Base-by-base conservation (phyloP, 2,329 filamentous ascomycete genomes). In the Penicillium thymicola region DNA sequence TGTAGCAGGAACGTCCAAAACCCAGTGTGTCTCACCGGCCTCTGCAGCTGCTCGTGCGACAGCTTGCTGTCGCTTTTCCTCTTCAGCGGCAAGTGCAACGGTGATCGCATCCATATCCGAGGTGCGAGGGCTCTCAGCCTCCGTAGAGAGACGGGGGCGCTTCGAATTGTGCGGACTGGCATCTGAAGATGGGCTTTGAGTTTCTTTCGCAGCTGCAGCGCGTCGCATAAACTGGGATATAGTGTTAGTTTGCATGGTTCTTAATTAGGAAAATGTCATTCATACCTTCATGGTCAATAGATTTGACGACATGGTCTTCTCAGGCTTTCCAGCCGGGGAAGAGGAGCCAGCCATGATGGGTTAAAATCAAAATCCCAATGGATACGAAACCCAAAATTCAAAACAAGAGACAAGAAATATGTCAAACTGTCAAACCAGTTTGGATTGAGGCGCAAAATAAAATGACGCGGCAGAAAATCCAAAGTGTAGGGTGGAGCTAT, bases 271-370 rank as follows among this genome's bases (percentile, higher is more conserved):
- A 16, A 27, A 5, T 16, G 18, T 42, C 13, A 27, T 47, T 43
- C 64, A 27, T 70, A 81, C 83, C 76, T 96, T 96, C 92, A 96
- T 97, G 37, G 89, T 92, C 70, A 95, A 81, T 46, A 97, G 86
- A 64, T 92, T 87, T 57, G 89, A 92, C 61, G 92, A 96, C 86
- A 95, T 92, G 44, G 81, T 82, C 74, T 88, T 89, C 32, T 83
- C 83, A 45, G 84, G 79, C 58, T 71, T 85, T 69, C 80, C 76
- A 59, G 81, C 75, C 65, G 81, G 74, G 73, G 82, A 81, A 46
- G 66, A 70, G 58, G 66, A 62, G 43, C 55, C 59, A 47, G 70
- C 61, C 74, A 75, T 76, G 57, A 34, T 68, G 56, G 18, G 21
- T 27, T 34, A 16, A 41, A 16, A 32, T 10, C 18, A 21, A 8